Base-by-base conservation (phyloP, 2,329 filamentous ascomycete species). In the Alternaria consortialis region DNA sequence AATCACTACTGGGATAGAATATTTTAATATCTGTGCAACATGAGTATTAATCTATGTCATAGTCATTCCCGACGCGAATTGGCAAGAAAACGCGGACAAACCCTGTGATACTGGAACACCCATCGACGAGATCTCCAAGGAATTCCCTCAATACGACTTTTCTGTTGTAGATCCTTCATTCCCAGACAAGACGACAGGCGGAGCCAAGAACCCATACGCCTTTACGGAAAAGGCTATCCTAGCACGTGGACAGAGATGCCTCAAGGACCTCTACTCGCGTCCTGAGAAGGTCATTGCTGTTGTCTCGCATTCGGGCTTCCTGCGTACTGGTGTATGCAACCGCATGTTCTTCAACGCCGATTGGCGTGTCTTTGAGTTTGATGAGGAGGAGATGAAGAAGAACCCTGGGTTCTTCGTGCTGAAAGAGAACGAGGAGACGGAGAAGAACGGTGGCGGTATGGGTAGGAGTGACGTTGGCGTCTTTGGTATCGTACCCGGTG, bases 281-380 rank as follows among this genome's bases (percentile, higher is more conserved):
- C 83, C 84, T 0, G 88, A 91, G 76, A 86, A 86, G 66, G 81
- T 88, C 53, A 83, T 91, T 55, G 82, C 88, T 9, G 88, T 91
- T 0, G 87, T 91, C 4, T 86, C 85, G 2, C 88, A 91, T 76
- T 87, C 88, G 2, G 87, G 84, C 0, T 91, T 90, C 72, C 68
- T 91, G 63, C 79, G 88, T n/a, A 74, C 81, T 3, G 86, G 83
- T 8, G 83, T 90, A 7, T 83, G 82, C 8, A 84, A 87, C 42
- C 71, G 74, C 23, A 68, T 74, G 54, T 81, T 77, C 58, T 85
- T 84, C 72, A 90, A 90, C 63, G 85, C 85, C 11, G 88, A 91
- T 68, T 91, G 87, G 74, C 83, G 88, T 12, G 79, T 90, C 31
- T 90, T 90, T 68, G 83, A 86, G 17, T 87, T 88, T 65, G 81